Base-by-base conservation (phyloP, 805 yeast species). In the Metschnikowia henanensis region DNA sequence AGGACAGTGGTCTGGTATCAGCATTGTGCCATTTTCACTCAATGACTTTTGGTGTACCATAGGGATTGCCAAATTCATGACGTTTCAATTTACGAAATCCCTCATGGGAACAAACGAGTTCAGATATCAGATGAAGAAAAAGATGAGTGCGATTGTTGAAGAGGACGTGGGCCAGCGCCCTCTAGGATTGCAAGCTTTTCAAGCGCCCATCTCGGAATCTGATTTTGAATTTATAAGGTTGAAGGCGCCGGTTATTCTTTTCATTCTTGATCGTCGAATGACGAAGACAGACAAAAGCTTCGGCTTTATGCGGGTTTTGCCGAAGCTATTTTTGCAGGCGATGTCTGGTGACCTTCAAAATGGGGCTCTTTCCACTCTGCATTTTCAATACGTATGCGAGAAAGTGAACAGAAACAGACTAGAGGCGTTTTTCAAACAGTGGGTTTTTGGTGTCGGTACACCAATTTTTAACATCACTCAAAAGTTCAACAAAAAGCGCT, bases 211-310 rank as follows among this genome's bases (percentile, higher is more conserved):
- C 4, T 51, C 61, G 0, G 80, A 75, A 13, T 65, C 67, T 16
- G 95, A 87, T 53, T 62, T 92, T 6, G 74, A 72, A 0, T 92
- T 92, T 55, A 64, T 92, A 18, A 75, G 75, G 34, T 66, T 92
- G 37, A 94, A 94, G 57, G 83, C 97, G 0, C 97, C 98, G 0
- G 68, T 91, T 39, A 91, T 94, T 1, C 60, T 94, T 36, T 85
- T 80, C 56, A 90, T 92, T 30, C 68, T 94, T 22, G 97, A 94
- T 59, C 77, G 87, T 36, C 74, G 99, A 50, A 89, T 94, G 96
- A 91, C 96, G 1, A 94, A 94, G 59, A 89, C 97, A 1, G 98
- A 95, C 60, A 84, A 91, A 50, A 86, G 96, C 0, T 86, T 94
- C 62, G 99, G 99, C 2, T 70, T 94, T 46, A 81, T 91, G 3